Conservation (phyloP, 108 stramenopile genomes). For the Parietichytrium sp. region DNA sequence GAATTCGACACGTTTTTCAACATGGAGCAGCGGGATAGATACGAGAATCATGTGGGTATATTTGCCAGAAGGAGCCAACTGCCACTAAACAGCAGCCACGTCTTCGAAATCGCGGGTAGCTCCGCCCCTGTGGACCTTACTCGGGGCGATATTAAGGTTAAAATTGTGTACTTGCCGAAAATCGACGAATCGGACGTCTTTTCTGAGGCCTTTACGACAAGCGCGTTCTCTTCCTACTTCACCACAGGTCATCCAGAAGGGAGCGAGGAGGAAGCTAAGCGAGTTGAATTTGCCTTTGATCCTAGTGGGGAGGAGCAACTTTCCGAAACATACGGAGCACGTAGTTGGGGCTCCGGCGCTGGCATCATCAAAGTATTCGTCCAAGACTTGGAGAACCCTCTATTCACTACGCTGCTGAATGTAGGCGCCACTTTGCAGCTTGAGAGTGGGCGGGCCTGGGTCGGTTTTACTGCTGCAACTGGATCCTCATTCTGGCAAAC, state of each 20-base stretch:
- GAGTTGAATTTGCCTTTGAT: background rate
- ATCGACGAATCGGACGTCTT: constrained; percentile 43
- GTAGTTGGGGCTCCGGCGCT: constrained; percentile 57
- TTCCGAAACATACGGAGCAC: background rate
- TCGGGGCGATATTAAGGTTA: constrained; percentile 45
- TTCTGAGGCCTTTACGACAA: constrained; percentile 41
- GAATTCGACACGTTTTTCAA: constrained; percentile 70
- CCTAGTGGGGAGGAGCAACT: background rate
- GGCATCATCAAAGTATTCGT: constrained; percentile 62
- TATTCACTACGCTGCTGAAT: constrained; percentile 60
- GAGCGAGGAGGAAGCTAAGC: background rate
- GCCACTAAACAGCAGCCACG: constrained; percentile 13
- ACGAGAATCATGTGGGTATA: constrained; percentile 65
- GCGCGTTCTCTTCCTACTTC: constrained; percentile 40
- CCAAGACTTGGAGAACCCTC: constrained; percentile 53
- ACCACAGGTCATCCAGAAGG: too few relatives aligned
- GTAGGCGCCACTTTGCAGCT: constrained; percentile 53
- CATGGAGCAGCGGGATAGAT: constrained; percentile 56
- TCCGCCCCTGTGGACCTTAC: constrained; percentile 59
- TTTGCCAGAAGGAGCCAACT: constrained; percentile 39
- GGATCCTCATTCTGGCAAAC: constrained; percentile 61
- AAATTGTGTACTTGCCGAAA: constrained; percentile 55
- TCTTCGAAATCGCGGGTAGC: constrained; percentile 49
- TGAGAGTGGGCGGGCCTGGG: constrained; percentile 63
- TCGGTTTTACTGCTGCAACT: constrained; percentile 69